These are phyloP conservation scores for Aegilops bicornis DNA, from an alignment of 176 grass and related monocot species.

Conservation along the genomic window DNA sequence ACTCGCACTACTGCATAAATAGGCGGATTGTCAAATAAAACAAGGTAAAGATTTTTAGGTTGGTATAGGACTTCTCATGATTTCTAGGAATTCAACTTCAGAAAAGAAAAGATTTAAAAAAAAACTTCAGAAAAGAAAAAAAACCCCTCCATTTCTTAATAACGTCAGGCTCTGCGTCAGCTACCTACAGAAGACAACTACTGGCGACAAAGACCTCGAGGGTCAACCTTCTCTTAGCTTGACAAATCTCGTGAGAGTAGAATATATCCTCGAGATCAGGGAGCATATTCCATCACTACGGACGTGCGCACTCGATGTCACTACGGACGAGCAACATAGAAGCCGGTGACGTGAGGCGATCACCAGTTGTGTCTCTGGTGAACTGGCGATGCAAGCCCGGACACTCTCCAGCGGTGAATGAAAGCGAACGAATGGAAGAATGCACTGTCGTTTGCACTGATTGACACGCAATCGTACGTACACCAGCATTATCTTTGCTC, in stretches of 20 bases:
- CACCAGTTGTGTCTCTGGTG: background rate
- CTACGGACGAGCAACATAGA: background rate
- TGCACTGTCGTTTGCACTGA: background rate
- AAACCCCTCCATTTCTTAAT: too few relatives aligned
- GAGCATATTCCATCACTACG: background rate
- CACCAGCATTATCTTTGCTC: background rate
- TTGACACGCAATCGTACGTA: background rate
- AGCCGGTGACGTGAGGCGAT: background rate
- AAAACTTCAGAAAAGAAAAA: too few relatives aligned
- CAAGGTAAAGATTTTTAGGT: too few relatives aligned
- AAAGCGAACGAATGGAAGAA: background rate
- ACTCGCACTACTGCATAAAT: too few relatives aligned
- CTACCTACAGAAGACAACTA: background rate
- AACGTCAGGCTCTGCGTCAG: background rate
- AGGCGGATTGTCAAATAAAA: too few relatives aligned
- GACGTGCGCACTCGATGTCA: background rate
- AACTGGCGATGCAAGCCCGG: background rate
- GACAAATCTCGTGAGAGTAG: background rate
- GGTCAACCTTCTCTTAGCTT: background rate
- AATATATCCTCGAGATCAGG: background rate
- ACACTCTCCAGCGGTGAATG: background rate
- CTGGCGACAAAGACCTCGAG: background rate
- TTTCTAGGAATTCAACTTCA: too few relatives aligned
- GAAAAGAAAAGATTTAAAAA: too few relatives aligned
- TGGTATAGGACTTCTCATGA: too few relatives aligned